Conservation (phyloP, 352 stramenopile genomes). For the Phytophthora syringae region DNA sequence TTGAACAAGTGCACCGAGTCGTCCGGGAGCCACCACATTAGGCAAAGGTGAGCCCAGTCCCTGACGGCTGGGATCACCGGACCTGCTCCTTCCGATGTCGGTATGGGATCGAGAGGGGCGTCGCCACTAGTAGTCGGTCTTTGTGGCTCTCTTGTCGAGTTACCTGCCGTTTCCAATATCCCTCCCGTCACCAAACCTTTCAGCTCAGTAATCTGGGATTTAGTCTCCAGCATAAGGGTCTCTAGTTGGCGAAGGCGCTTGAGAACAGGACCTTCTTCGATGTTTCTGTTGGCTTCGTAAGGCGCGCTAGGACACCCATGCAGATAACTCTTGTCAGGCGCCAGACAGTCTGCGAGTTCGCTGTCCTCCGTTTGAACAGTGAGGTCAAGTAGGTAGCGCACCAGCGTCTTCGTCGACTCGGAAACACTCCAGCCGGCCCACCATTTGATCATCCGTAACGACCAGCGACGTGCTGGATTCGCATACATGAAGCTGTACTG, state of each 20-base stretch:
- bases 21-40: conserved; percentile 1
- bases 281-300: neutral
- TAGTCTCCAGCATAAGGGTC: conserved; percentile 7
- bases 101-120: too few species aligned
- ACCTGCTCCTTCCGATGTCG: neutral
- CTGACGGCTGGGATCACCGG: conserved; percentile 1
- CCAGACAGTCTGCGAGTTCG: conserved; percentile 12
- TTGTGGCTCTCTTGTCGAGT: neutral
- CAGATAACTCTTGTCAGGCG: conserved; percentile 14
- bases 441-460: conserved; percentile 23
- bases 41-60: neutral
- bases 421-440: conserved; percentile 19
- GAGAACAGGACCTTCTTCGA: conserved; percentile 10
- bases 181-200: too few species aligned
- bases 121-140: too few species aligned
- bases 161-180: neutral
- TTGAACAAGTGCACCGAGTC: conserved; percentile 12
- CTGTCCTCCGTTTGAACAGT: conserved; percentile 11
- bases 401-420: conserved; percentile 19
- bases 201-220: neutral
- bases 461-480: conserved; percentile 12
- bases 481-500: conserved; percentile 19
- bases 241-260: conserved; percentile 12
- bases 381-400: conserved; percentile 16
- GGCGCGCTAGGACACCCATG: conserved; percentile 14